phyloP scores from a whole-genome alignment of 345 rosid genomes.

The Lepidium didymum region DNA sequence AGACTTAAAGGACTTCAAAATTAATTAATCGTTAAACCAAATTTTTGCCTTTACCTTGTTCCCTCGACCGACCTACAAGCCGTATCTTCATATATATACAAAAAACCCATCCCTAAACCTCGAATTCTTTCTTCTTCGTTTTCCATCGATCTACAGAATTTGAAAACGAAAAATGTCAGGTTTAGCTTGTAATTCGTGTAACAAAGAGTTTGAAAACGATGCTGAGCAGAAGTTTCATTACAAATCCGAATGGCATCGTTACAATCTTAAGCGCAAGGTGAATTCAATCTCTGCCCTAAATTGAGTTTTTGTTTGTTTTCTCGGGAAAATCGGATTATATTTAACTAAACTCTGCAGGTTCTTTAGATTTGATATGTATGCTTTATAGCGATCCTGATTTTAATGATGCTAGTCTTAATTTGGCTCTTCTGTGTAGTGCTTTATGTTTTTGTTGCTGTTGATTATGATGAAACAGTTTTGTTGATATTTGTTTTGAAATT shows the following conservation, averaged over 20 bases:
- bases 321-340: background rate
- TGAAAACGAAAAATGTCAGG: constrained; percentile 59
- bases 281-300: background rate
- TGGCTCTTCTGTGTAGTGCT: background rate
- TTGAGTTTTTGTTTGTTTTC: background rate
- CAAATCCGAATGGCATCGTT: constrained; percentile 99
- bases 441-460: background rate
- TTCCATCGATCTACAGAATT: background rate
- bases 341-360: background rate
- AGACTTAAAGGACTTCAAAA: background rate
- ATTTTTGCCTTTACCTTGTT: background rate
- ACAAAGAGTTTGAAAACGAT: constrained; percentile 67
- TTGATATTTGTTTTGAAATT: background rate
- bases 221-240: constrained; percentile 79
- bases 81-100: background rate
- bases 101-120: background rate
- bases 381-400: background rate
- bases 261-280: constrained; percentile 98
- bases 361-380: background rate
- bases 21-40: background rate
- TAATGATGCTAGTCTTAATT: background rate
- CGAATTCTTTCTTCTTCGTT: background rate
- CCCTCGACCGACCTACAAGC: constrained; percentile 23
- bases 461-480: background rate
- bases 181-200: constrained; percentile 84